Evolutionary conservation across 1,284 basidiomycete genomes (phyloP), one percentile per base, ranked within the genome.

Genomic region (Marasmius sp.): DNA sequence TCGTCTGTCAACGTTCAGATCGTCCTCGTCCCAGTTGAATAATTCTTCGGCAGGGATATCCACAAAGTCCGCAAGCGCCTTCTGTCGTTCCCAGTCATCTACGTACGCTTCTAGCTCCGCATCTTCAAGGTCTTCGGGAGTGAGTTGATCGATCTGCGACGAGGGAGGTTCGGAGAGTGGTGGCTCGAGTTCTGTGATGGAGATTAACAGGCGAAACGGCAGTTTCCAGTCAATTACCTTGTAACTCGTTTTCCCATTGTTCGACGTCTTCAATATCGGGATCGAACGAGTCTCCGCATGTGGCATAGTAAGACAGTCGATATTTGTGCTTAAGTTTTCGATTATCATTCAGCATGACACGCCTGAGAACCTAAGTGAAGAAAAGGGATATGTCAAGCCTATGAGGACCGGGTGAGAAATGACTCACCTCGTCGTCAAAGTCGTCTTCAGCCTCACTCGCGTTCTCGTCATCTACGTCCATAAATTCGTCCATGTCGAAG

Each of bases 61-160:
- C 43, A 83, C 84, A 58, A 89, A 82, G 20, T 85, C 83, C 1
- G 79, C 80, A 11, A 83, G 61, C 0, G 77, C 75, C 0, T 77
- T 77, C 41, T 75, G 77, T 41, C 67, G 67, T 20, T 72, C 73
- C 58, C 67, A 77, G 67, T 87, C 84, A 56, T 85, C 82, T 0
- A 85, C 87, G 64, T 87, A 86, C 18, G 80, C 84, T 50, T 80
- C 76, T 0, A 88, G 74, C 64, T 88, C 87, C 63, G 83, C 85
- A 52, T 84, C 80, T 9, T 84, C 81, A 5, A 82, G 68, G 48
- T 85, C 83, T 2, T 77, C 79, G 0, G 82, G 80, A 0, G 73
- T 73, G 9, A 72, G 65, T 33, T 74, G 68, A 3, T 61, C 64
- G 61, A 59, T 12, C 16, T 34, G 20, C n/a, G 33, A 43, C 12